Conservation (phyloP, 805 yeast genomes). For the Suhomyces sp. region DNA sequence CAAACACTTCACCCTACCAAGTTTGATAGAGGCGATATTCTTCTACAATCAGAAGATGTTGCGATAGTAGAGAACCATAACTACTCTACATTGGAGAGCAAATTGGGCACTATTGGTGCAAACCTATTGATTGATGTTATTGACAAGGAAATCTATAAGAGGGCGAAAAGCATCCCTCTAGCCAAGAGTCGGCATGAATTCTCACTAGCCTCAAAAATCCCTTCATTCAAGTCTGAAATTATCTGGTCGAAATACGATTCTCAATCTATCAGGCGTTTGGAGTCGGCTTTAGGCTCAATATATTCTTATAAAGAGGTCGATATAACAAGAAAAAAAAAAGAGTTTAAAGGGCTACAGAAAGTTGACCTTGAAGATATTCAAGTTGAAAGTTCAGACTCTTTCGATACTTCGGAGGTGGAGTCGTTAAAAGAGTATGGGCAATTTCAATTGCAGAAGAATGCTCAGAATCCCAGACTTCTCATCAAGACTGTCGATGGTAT, state of each 20-base stretch:
- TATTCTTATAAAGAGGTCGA: constrained; percentile 42
- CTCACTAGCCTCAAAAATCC: constrained; percentile 60
- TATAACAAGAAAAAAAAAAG: constrained; percentile 30
- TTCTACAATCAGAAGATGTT: constrained; percentile 53
- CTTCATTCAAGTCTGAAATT: constrained; percentile 40
- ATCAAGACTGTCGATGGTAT: constrained; percentile 46
- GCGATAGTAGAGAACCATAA: constrained; percentile 45
- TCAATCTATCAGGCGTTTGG: constrained; percentile 37
- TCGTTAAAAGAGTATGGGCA: background rate
- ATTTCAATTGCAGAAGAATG: background rate
- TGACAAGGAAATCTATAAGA: constrained; percentile 21
- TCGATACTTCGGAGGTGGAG: background rate
- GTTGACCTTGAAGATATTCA: constrained; percentile 47
- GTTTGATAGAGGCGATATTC: constrained; percentile 76
- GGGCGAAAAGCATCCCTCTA: background rate
- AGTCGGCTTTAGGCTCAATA: constrained; percentile 56
- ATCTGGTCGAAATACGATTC: constrained; percentile 46
- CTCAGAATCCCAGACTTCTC: constrained; percentile 20
- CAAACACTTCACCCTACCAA: constrained; percentile 87
- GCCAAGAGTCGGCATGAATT: constrained; percentile 19
- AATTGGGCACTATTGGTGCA: constrained; percentile 63
- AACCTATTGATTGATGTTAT: constrained; percentile 49
- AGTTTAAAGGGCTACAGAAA: constrained; percentile 34
- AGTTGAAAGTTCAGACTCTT: background rate
- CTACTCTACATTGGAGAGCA: constrained; percentile 41